A percentile compares a stretch with the other conserved stretches of the same genome.
These are phyloP conservation scores for Fistulinella prunicolor DNA, from an alignment of 768 basidiomycete species.

Conservation along the genomic window DNA sequence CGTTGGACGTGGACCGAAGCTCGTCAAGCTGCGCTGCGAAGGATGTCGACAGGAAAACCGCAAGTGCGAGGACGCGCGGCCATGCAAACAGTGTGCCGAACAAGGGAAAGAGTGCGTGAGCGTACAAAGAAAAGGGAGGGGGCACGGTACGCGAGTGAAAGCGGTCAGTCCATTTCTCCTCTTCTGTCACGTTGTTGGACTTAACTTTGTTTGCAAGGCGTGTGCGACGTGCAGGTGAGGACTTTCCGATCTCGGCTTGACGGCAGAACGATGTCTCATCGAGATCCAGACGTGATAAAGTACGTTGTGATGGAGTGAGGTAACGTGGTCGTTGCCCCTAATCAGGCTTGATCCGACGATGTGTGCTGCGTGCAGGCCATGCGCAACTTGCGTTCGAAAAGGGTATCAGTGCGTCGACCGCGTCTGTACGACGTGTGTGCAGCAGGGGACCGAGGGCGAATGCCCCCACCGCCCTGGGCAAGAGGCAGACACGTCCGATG, in stretches of 20 bases:
- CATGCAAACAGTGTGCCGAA: constrained; percentile 52
- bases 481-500: constrained; percentile 27
- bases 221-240: constrained; percentile 59
- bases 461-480: constrained; percentile 40
- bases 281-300: constrained; percentile 53
- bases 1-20: constrained; percentile 53
- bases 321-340: constrained; percentile 24
- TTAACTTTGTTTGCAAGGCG: constrained; percentile 38
- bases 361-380: constrained; percentile 40
- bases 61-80: constrained; percentile 57
- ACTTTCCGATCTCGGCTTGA: constrained; percentile 2
- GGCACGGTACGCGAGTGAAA: constrained; percentile 60
- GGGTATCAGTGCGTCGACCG: constrained; percentile 52
- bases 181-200: constrained; percentile 6
- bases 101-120: constrained; percentile 46
- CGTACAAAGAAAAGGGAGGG: constrained; percentile 49
- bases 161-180: constrained; percentile 40
- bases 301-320: constrained; percentile 59
- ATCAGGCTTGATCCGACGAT: constrained; percentile 5
- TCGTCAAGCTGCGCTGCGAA: constrained; percentile 59
- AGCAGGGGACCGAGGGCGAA: constrained; percentile 43
- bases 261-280: constrained; percentile 9
- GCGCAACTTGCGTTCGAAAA: constrained; percentile 48
- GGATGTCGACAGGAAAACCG: constrained; percentile 53
- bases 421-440: constrained; percentile 42